Evolutionary conservation across 345 rosid species (phyloP), one percentile per base, ranked within the genome.

Genomic region (Lumnitzera littorea): DNA sequence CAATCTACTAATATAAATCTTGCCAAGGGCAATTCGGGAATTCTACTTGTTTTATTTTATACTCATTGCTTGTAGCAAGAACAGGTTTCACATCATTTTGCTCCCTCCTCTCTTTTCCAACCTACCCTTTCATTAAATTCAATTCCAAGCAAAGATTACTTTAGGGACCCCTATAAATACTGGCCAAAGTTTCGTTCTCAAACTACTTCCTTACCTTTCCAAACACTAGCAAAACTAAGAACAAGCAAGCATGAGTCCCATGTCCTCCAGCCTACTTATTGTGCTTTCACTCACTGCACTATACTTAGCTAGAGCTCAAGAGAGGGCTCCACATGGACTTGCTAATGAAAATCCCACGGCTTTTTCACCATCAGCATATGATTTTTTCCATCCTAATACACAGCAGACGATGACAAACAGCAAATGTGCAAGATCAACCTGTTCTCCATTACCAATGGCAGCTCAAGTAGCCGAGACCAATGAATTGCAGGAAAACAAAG

Each of bases 291-390:
- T 74, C 25, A 10, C 81, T 57, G 41, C 78, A 60, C 53, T 79
- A 24, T 70, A 68, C 62, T 41, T 69, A 2, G 77, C 80, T 31
- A 56, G 47, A 54, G 91, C 84, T 15, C 86, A 90, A 67, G 89
- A 63, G 23, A 79, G 99, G 75, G 95, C 96, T 63, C 99, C 97
- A 59, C 99, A 94, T 56, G 99, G 99, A 2, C 73, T 94, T 0
- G 80, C 62, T 51, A 60, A 82, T 47, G 90, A 86, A 72, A 81
- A 46, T 7, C 99, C 97, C 0, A 43, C 63, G 65, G 89, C 95
- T 2, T 85, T 94, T 59, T 76, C 99, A 13, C 96, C 97, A 6
- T 80, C 91, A 41, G 92, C 96, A 14, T 80, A 77, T 64, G 84
- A 83, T 12, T 94, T 94, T 75, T 94, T 94, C 76, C 89, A 94